Evolutionary conservation across 2,329 filamentous ascomycete genomes (phyloP), one percentile per base, ranked within the genome.

Genomic region (Bipolaris sorokiniana): DNA sequence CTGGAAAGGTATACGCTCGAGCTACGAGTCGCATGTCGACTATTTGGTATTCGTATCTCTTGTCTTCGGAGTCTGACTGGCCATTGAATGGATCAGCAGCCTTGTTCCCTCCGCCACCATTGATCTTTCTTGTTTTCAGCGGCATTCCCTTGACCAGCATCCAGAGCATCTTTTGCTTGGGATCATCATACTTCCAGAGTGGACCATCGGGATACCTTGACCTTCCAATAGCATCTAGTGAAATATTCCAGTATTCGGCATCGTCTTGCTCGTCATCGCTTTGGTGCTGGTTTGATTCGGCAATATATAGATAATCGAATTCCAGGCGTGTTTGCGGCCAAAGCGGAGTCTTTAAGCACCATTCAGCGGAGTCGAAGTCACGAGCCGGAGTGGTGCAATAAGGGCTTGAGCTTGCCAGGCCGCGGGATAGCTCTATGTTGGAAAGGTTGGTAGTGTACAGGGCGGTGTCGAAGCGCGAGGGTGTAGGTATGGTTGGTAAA

Each of bases 191-290:
- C 18, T 56, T 53, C 65, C 64, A 66, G 5, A 49, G 47, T 7
- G 54, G 42, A n/a, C 64, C 56, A 13, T 52, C 51, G 10, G 31
- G 7, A 13, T 56, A 57, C 1, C 57, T 51, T 34, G 54, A 56
- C 6, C 56, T 56, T 2, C 71, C 73, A 41, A 76, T 67, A 2
- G 68, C 62, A 45, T 75, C 73, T 22, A 75, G 62, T 3, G 63
- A 62, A 15, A 76, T 53, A 13, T 68, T 63, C 72, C 72, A 76
- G 51, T 66, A 66, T 34, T 65, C 50, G 10, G 58, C 60, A 1
- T 56, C 38, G 5, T 55, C 62, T 31, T 59, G 62, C 3, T 56
- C 22, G 6, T 63, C 54, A 15, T 53, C 51, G 16, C 50, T 31
- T 3, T 66, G 47, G n/a, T 57, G 52, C 11, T 62, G 48, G 11